These are phyloP conservation scores for Penicillium lividum DNA, from an alignment of 495 filamentous ascomycete species.

Conservation along the genomic window DNA sequence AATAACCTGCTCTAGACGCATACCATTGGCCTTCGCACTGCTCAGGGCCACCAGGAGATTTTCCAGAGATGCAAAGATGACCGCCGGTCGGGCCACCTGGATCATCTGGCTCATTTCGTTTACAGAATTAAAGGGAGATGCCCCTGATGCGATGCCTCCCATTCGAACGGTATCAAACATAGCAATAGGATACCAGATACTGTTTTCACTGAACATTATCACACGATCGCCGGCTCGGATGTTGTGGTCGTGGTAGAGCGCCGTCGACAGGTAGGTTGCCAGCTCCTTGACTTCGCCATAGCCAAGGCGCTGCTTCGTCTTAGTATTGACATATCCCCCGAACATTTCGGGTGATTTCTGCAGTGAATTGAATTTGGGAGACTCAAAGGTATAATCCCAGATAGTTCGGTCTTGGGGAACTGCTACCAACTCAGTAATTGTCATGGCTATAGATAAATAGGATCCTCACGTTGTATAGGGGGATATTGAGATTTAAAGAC, in stretches of 20 bases:
- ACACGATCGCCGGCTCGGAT: constrained; percentile 51
- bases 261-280: constrained; percentile 57
- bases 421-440: no score
- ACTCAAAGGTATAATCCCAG: constrained; percentile 64
- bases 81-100: no score
- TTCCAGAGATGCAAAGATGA: no score
- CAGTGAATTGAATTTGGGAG: constrained; percentile 47
- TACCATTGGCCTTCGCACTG: constrained; percentile 52
- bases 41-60: no score
- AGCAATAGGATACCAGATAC: constrained; percentile 62
- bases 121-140: constrained; percentile 59
- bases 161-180: constrained; percentile 53
- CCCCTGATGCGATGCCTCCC: constrained; percentile 56
- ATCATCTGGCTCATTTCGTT: constrained; percentile 67
- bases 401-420: constrained; percentile 54
- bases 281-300: constrained; percentile 51
- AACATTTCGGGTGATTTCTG: constrained; percentile 33
- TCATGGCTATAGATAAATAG: no score
- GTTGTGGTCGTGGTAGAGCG: constrained; percentile 52
- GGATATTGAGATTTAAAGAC: no score
- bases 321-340: constrained; percentile 56
- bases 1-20: constrained; percentile 50
- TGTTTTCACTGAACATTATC: constrained; percentile 57
- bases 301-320: constrained; percentile 56
- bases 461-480: no score